Percentiles rank a stretch among this genome's conserved stretches.
These are phyloP conservation scores for Tricholoma terreum DNA, from an alignment of 768 basidiomycete species.

Conservation along the genomic window DNA sequence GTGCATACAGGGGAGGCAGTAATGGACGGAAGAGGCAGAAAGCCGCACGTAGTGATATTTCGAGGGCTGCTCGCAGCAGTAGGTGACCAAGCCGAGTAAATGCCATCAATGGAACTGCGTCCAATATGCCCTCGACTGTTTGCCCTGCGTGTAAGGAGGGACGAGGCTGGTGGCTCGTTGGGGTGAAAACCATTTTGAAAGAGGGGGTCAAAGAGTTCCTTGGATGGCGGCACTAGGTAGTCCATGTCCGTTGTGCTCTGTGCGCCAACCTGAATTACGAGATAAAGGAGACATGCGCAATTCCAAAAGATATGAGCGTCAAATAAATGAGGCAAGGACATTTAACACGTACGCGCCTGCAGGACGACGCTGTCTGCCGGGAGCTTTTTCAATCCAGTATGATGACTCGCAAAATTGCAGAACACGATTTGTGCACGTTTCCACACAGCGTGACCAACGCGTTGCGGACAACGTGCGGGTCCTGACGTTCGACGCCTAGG, in stretches of 20 bases:
- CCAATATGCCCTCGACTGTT: constrained; percentile 2
- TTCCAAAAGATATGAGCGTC: background rate
- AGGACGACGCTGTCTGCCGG: background rate
- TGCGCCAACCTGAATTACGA: background rate
- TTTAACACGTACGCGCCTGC: constrained; percentile 7
- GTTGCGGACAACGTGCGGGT: too few relatives aligned
- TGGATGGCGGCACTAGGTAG: constrained; percentile 12
- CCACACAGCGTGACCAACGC: background rate
- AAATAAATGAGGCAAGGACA: background rate
- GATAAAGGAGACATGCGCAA: background rate
- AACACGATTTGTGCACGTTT: background rate
- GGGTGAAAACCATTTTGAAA: background rate
- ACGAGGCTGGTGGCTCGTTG: constrained; percentile 4
- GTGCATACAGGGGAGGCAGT: constrained; percentile 58
- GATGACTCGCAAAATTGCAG: background rate
- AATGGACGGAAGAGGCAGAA: constrained; percentile 54
- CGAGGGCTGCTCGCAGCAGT: constrained; percentile 12
- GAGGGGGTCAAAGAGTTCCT: constrained; percentile 11
- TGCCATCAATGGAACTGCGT: background rate
- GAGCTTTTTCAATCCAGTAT: background rate
- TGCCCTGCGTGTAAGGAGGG: constrained; percentile 10
- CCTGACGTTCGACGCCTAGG: too few relatives aligned
- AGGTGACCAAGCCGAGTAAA: constrained; percentile 4
- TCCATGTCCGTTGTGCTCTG: constrained; percentile 14
- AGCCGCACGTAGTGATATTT: constrained; percentile 32